These are phyloP conservation scores for Alternaria sp. DNA, from an alignment of 2,329 filamentous ascomycete genomes.

Conservation along the genomic window DNA sequence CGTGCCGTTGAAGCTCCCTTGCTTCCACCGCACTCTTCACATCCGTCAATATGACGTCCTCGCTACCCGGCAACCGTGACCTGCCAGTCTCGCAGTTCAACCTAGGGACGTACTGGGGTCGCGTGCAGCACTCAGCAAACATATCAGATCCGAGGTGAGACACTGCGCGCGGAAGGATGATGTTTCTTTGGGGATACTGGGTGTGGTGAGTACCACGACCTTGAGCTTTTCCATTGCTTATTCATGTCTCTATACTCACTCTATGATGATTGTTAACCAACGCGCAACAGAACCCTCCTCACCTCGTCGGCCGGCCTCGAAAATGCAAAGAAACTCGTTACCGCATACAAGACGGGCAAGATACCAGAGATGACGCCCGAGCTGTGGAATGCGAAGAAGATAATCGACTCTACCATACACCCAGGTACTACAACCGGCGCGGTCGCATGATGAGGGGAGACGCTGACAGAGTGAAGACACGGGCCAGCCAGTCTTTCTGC, in stretches of 20 bases:
- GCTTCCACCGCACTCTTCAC: no score
- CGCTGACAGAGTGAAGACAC: conserved; percentile 68
- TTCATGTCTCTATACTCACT: background rate
- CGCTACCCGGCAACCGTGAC: conserved; percentile 73
- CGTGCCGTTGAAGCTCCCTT: conserved; percentile 3
- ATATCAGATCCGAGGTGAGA: conserved; percentile 95
- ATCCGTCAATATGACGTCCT: conserved; percentile 61
- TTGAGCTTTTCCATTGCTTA: conserved; percentile 22
- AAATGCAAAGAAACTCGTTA: conserved; percentile 80
- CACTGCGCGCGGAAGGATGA: conserved; percentile 22
- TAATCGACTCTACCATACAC: conserved; percentile 94
- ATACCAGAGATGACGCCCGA: conserved; percentile 83
- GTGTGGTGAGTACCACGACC: conserved; percentile 50
- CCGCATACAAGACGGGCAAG: conserved; percentile 85
- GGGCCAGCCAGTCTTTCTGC: conserved; percentile 87
- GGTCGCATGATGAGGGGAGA: background rate
- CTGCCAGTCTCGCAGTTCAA: conserved; percentile 92
- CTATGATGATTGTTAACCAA: no score
- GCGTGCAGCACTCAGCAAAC: conserved; percentile 86
- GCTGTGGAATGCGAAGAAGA: conserved; percentile 94
- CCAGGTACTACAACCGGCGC: conserved; percentile 68
- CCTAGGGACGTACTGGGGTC: conserved; percentile 90
- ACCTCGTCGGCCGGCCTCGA: conserved; percentile 80
- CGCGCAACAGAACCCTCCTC: conserved; percentile 74
- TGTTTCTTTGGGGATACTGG: conserved; percentile 22